Conservation (phyloP, 371 early-diverging fungal genomes). For the Conidiobolus incongruus region DNA sequence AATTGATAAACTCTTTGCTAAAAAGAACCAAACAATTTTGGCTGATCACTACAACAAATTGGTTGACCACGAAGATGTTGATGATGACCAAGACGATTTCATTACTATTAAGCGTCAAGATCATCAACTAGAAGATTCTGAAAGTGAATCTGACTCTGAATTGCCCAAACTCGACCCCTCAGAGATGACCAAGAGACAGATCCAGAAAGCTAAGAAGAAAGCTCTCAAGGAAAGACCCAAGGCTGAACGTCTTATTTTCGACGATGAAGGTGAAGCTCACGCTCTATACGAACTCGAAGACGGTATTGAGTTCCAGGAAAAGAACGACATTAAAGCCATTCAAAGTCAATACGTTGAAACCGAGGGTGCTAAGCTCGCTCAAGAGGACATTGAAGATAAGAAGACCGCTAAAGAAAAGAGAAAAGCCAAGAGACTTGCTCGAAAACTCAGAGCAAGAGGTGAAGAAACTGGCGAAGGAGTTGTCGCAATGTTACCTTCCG, state of each 20-base stretch:
- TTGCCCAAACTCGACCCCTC: too few species aligned
- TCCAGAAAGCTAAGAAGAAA: constrained; percentile 58
- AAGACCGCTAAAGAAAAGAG: constrained; percentile 36
- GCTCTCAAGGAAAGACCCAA: constrained; percentile 35
- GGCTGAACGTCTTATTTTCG: constrained; percentile 59
- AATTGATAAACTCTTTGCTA: constrained; percentile 73
- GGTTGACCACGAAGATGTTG: constrained; percentile 33
- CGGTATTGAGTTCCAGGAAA: constrained; percentile 51
- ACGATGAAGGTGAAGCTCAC: constrained; percentile 73
- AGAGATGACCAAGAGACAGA: constrained; percentile 8
- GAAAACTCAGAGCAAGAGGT: too few species aligned
- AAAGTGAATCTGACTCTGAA: too few species aligned
- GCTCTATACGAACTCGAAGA: constrained; percentile 51
- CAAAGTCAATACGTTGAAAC: constrained; percentile 39
- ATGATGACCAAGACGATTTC: constrained; percentile 43
- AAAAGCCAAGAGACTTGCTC: constrained; percentile 41
- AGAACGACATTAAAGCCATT: constrained; percentile 35
- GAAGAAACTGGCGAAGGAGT: too few species aligned
- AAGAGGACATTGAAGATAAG: constrained; percentile 53
- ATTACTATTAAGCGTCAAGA: constrained; percentile 54
- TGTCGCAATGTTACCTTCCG: too few species aligned
- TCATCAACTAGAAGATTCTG: constrained; percentile 31
- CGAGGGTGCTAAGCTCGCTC: constrained; percentile 28
- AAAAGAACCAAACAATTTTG: constrained; percentile 75
- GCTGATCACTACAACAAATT: constrained; percentile 76